Conservation (phyloP, 495 filamentous ascomycete species). For the Penicillium dipodomyicola region DNA sequence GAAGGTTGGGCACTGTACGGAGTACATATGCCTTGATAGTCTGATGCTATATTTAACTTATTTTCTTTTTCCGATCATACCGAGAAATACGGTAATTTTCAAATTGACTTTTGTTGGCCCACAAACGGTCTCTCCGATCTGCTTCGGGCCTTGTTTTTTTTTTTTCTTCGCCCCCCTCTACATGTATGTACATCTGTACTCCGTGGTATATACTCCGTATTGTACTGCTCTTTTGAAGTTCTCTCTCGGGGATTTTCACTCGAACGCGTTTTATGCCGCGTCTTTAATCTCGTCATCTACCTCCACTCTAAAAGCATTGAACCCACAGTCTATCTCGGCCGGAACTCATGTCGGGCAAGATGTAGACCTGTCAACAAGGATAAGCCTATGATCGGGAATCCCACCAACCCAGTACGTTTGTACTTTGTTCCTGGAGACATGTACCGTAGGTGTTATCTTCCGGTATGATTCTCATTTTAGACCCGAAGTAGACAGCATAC, state of each 20-base stretch:
- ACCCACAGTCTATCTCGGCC: background rate
- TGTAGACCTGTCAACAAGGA: too few species aligned
- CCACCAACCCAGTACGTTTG: background rate
- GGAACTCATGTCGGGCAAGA: background rate
- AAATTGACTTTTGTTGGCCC: background rate
- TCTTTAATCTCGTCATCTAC: background rate
- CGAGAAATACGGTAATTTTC: background rate
- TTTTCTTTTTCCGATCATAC: constrained; percentile 2
- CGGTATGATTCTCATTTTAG: background rate
- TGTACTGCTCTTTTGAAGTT: background rate
- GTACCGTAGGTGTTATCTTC: background rate
- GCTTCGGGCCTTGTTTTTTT: background rate
- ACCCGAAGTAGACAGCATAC: background rate
- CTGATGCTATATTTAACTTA: constrained; percentile 7
- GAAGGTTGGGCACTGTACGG: background rate
- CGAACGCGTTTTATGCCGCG: background rate
- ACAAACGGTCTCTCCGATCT: constrained; percentile 1
- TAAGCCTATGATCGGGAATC: too few species aligned
- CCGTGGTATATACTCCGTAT: too few species aligned
- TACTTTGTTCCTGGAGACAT: background rate
- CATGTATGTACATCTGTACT: too few species aligned
- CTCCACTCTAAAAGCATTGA: background rate
- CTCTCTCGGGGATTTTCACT: background rate
- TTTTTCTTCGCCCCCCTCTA: background rate
- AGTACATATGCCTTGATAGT: background rate